Evolutionary conservation across 345 rosid species (phyloP).

Genomic region (Pelargonium nanum): DNA sequence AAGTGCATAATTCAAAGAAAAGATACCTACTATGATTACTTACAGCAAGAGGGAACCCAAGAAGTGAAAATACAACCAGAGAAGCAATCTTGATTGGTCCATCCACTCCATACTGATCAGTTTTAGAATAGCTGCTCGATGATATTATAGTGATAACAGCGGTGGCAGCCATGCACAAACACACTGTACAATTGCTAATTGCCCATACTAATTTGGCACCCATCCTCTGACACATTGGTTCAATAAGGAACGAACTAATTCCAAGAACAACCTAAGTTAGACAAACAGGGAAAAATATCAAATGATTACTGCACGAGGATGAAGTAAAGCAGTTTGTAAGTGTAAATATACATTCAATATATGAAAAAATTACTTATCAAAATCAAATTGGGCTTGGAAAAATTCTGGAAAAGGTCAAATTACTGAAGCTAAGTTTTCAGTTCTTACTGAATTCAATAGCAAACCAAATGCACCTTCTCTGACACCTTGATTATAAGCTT

Average conservation of each 20-base stretch:
- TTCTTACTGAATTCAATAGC: conserved; percentile 98
- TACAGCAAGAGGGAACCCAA: conserved; percentile 97
- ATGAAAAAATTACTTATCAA: neutral
- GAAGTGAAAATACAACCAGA: conserved; percentile 70
- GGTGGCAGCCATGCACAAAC: conserved; percentile 77
- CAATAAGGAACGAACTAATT: conserved; percentile 73
- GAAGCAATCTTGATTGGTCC: conserved; percentile 57
- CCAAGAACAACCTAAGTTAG: conserved; percentile 79
- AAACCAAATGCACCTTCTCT: conserved; percentile 99
- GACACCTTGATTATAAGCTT: conserved; percentile 75
- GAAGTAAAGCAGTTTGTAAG: neutral
- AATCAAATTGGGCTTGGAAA: neutral
- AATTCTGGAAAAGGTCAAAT: conserved; percentile 8
- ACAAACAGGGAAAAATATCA: conserved; percentile 1
- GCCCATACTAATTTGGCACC: conserved; percentile 90
- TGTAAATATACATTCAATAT: neutral
- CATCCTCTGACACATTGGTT: conserved; percentile 79
- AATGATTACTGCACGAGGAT: neutral
- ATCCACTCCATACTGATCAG: conserved; percentile 52
- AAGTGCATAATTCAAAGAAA: conserved; percentile 1
- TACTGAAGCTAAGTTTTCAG: conserved; percentile 28
- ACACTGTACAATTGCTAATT: conserved; percentile 70
- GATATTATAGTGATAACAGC: conserved; percentile 73
- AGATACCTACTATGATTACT: conserved; percentile 18
- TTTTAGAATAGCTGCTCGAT: conserved; percentile 36